Evolutionary conservation across 257 asterid genomes (phyloP).

Genomic region (Rubia yunnanensis): DNA sequence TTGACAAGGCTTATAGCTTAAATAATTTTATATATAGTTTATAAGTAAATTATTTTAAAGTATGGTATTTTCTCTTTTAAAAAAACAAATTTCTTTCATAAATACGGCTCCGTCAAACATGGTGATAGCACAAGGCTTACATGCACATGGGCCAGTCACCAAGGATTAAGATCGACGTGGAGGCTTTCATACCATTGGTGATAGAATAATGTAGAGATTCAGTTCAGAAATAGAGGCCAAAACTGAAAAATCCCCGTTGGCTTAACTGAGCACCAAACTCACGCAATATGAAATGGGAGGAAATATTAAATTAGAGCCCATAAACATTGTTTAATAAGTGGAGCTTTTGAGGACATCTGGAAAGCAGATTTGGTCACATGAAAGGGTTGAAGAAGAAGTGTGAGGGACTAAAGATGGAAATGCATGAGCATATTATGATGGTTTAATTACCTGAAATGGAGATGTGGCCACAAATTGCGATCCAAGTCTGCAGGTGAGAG

Average conservation of each 20-base stretch:
- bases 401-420: not conserved
- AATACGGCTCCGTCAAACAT: too few relatives aligned
- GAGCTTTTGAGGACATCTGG: constrained; percentile 11
- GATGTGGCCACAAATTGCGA: not conserved
- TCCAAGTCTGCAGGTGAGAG: not conserved
- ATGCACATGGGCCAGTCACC: not conserved
- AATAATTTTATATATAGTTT: too few relatives aligned
- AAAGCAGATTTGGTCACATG: constrained; percentile 11
- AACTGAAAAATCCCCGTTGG: too few relatives aligned
- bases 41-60: too few relatives aligned
- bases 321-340: not conserved
- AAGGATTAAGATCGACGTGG: not conserved
- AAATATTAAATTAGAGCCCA: not conserved
- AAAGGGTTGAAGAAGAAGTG: not conserved
- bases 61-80: too few relatives aligned
- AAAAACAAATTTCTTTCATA: too few relatives aligned
- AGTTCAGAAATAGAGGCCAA: not conserved
- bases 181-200: not conserved
- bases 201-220: not conserved
- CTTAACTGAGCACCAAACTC: too few relatives aligned
- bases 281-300: not conserved
- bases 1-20: too few relatives aligned
- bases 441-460: constrained; percentile 1
- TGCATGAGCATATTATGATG: not conserved
- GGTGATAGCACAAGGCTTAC: too few relatives aligned